Evolutionary conservation across 2,329 filamentous ascomycete genomes (phyloP).

Genomic region (Sordariomycetes sp.): DNA sequence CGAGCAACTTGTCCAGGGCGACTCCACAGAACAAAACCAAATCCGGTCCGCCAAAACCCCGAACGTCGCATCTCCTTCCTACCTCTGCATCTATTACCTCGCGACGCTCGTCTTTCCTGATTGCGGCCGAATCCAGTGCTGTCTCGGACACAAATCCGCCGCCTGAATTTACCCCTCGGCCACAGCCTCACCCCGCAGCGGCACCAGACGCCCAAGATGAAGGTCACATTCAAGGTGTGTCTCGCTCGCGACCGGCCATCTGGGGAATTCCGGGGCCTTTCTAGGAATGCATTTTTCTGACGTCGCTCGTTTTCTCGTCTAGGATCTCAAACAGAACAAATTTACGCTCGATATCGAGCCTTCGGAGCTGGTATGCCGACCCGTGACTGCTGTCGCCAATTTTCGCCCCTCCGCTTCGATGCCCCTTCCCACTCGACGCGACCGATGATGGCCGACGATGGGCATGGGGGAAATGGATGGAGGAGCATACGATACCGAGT

Average conservation of each 20-base stretch:
- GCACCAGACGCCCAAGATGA: conserved; percentile 38
- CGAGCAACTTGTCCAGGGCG: background rate
- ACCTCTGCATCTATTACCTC: background rate
- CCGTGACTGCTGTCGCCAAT: conserved; percentile 10
- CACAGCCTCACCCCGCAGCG: background rate
- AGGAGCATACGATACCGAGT: background rate
- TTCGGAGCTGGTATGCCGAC: conserved; percentile 66
- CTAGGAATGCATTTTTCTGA: background rate
- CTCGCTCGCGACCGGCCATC: background rate
- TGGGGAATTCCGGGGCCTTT: too few species aligned
- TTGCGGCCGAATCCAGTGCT: background rate
- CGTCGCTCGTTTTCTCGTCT: conserved; percentile 5
- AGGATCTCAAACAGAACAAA: conserved; percentile 99
- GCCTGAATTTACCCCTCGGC: background rate
- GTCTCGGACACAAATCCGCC: background rate
- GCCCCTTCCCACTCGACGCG: background rate
- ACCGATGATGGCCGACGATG: background rate
- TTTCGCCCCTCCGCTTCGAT: conserved; percentile 6
- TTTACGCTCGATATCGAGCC: conserved; percentile 94
- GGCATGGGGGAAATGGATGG: background rate
- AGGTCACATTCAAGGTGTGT: conserved; percentile 53
- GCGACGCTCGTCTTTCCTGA: background rate
- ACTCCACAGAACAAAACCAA: background rate
- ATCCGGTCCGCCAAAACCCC: background rate
- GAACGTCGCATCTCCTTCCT: background rate